phyloP scores from a whole-genome alignment of 2,329 filamentous ascomycete species.

The Raffaelea arxii region DNA sequence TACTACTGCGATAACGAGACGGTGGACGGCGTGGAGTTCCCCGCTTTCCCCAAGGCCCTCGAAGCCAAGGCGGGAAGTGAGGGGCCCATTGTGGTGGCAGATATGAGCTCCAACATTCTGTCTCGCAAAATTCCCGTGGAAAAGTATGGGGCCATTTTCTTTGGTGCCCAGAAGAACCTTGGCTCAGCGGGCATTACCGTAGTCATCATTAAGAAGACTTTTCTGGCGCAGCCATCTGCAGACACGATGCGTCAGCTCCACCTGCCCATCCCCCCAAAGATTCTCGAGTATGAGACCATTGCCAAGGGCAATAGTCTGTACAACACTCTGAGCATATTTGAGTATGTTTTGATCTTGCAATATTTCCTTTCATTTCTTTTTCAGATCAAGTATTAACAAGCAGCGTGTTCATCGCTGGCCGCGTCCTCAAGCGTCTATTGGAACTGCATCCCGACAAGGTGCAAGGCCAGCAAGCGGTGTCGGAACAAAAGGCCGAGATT shows the following conservation, averaged over 20 bases:
- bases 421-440: conserved; percentile 72
- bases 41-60: conserved; percentile 56
- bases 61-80: conserved; percentile 48
- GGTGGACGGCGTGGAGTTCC: conserved; percentile 88
- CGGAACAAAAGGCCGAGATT: conserved; percentile 62
- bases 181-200: conserved; percentile 81
- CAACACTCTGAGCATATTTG: conserved; percentile 92
- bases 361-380: background rate
- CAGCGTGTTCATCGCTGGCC: conserved; percentile 80
- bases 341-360: conserved; percentile 32
- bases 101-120: conserved; percentile 93
- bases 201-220: conserved; percentile 69
- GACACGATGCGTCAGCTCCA: conserved; percentile 63
- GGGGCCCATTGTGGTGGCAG: conserved; percentile 70
- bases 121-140: conserved; percentile 65
- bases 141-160: conserved; percentile 81
- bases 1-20: conserved; percentile 96
- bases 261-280: conserved; percentile 67
- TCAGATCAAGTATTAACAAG: background rate
- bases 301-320: conserved; percentile 93
- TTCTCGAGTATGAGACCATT: conserved; percentile 75
- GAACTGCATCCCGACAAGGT: conserved; percentile 57
- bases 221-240: conserved; percentile 65
- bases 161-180: conserved; percentile 91
- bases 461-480: conserved; percentile 63